phyloP scores from a whole-genome alignment of 768 basidiomycete genomes.

The Boletus bicolor region DNA sequence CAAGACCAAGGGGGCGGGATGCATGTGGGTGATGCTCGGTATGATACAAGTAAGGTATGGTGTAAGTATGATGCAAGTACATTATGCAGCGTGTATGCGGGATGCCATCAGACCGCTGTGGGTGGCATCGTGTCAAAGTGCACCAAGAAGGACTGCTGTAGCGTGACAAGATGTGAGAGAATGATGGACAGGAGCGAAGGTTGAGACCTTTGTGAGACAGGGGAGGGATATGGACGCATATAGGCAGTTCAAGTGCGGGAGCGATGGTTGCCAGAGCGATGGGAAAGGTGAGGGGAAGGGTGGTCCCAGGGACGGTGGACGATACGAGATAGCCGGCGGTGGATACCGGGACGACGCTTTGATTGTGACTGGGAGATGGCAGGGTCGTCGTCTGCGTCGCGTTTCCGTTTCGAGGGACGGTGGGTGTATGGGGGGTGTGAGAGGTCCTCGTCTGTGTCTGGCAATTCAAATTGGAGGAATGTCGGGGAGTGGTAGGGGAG shows the following conservation, averaged over 20 bases:
- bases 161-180: constrained; percentile 18
- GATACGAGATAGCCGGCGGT: constrained; percentile 20
- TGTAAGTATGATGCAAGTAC: constrained; percentile 27
- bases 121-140: constrained; percentile 5
- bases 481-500: constrained; percentile 68
- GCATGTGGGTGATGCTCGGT: constrained; percentile 17
- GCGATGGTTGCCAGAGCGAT: constrained; percentile 21
- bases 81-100: constrained; percentile 22
- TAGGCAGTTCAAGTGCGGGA: constrained; percentile 9
- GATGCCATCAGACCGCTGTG: constrained; percentile 8
- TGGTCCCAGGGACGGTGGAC: constrained; percentile 8
- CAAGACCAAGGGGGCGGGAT: not conserved
- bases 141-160: constrained; percentile 5
- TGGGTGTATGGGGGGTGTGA: constrained; percentile 67
- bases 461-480: constrained; percentile 65
- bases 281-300: constrained; percentile 1
- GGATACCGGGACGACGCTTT: constrained; percentile 26
- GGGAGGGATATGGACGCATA: constrained; percentile 2
- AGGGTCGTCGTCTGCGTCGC: constrained; percentile 21
- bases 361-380: constrained; percentile 17
- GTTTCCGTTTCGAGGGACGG: constrained; percentile 55
- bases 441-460: constrained; percentile 66
- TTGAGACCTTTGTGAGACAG: constrained; percentile 8
- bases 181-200: not conserved
- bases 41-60: constrained; percentile 26